Base-by-base conservation (phyloP, 2,329 filamentous ascomycete genomes). In the Colletotrichum falcatum region DNA sequence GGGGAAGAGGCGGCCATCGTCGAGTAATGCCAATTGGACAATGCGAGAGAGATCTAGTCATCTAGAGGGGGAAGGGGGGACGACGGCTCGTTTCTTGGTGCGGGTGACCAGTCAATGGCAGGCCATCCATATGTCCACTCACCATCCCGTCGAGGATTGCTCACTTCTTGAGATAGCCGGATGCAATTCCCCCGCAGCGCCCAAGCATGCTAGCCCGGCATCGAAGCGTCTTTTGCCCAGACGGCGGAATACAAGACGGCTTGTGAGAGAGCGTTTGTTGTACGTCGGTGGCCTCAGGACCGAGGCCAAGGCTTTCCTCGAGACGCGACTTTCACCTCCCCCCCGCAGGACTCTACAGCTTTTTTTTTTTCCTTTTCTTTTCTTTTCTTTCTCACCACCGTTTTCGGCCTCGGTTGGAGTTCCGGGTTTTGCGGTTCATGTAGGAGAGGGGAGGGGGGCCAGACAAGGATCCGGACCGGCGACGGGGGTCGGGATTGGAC, bases 231-330 rank as follows among this genome's bases (percentile, higher is more conserved):
- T 51, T 51, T 66, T n/a, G 66, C 49, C 55, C 49, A 65, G 55
- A 51, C 66, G 49, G 66, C 55, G 6, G 42, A 61, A 66, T 2
- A n/a, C 18, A n/a, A n/a, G n/a, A n/a, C n/a, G n/a, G n/a, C n/a
- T n/a, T n/a, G n/a, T n/a, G n/a, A n/a, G n/a, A n/a, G n/a, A n/a
- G 11, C 28, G n/a, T 53, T 67, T n/a, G 53, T 67, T 67, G 64
- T 53, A 62, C 59, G 64, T 70, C 67, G 67, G 67, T 67, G 58
- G 51, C 67, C 59, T 67, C 67, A 67, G 67, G 35, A n/a, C 67
- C 67, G 67, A 70, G 49, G 33, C 33, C 20, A 35, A 51, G 35
- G 35, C n/a, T n/a, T 18, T 70, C 35, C 20, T 44, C 20, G 7
- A 44, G 20, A 20, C 42, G 42, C 20, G 42, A n/a, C 42, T 44